A percentile compares a stretch with the other conserved stretches of the same genome.
phyloP scores from a whole-genome alignment of 2,329 filamentous ascomycete genomes.

The Elsinoe batatas region DNA sequence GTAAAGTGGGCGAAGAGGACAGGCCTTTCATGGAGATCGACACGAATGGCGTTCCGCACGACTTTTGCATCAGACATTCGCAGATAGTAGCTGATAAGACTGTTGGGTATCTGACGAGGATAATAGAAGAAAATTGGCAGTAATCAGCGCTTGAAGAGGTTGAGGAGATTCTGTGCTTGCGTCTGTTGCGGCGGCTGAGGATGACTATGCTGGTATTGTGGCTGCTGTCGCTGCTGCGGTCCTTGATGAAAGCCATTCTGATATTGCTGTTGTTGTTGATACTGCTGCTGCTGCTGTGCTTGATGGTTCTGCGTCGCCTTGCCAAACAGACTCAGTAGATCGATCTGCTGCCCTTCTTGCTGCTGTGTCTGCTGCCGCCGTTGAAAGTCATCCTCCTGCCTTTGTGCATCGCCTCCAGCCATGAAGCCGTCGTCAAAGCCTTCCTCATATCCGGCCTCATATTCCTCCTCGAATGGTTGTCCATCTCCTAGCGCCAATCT shows the following conservation, averaged over 20 bases:
- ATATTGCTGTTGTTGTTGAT: conserved; percentile 12
- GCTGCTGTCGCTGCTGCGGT: conserved; percentile 13
- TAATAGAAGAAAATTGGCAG: conserved; percentile 10
- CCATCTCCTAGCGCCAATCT: conserved; percentile 34
- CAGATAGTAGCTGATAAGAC: conserved; percentile 43
- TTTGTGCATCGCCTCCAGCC: conserved; percentile 16
- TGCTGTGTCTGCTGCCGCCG: not conserved
- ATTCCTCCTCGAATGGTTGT: conserved; percentile 27
- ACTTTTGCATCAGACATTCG: conserved; percentile 47
- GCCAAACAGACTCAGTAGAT: conserved; percentile 21
- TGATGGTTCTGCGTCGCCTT: conserved; percentile 14
- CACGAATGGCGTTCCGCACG: conserved; percentile 46
- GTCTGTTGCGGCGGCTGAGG: conserved; percentile 18
- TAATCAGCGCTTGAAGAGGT: conserved; percentile 22
- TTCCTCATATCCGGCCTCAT: conserved; percentile 22
- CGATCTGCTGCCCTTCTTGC: conserved; percentile 17
- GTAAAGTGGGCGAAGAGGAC: conserved; percentile 27
- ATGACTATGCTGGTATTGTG: conserved; percentile 11
- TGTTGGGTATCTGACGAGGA: conserved; percentile 33
- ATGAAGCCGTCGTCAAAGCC: conserved; percentile 17
- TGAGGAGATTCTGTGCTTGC: conserved; percentile 19
- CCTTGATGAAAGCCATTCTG: conserved; percentile 11
- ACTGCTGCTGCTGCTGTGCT: conserved; percentile 8
- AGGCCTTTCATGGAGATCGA: conserved; percentile 47
- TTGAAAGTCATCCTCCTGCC: not conserved